These are phyloP conservation scores for Leccinum olivaceopallidum DNA, from an alignment of 768 basidiomycete species.

Conservation along the genomic window DNA sequence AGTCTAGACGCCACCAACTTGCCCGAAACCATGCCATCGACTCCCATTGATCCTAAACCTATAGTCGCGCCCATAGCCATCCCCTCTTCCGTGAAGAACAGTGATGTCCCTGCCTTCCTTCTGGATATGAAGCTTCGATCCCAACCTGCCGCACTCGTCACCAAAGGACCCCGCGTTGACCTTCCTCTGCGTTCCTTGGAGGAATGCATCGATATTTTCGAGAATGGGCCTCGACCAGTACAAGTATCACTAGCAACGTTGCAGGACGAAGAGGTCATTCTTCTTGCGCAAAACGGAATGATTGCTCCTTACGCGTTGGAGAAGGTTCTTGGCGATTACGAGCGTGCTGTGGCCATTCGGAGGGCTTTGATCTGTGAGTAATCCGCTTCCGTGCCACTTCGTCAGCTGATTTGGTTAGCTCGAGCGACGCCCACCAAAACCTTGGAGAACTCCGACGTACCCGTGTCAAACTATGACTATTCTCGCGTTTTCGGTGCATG, in stretches of 20 bases:
- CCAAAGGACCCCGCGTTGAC: constrained; percentile 16
- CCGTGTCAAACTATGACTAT: constrained; percentile 88
- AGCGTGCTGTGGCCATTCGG: constrained; percentile 84
- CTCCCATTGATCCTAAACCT: constrained; percentile 10
- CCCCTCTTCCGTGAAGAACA: constrained; percentile 17
- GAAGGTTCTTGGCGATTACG: constrained; percentile 85
- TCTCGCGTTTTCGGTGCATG: constrained; percentile 92
- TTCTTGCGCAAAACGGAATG: constrained; percentile 88
- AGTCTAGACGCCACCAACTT: constrained; percentile 14
- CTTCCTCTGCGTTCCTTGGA: constrained; percentile 39
- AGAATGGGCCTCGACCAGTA: constrained; percentile 65
- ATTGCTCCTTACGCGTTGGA: constrained; percentile 94
- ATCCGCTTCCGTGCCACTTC: not conserved
- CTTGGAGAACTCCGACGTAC: constrained; percentile 79
- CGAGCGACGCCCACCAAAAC: constrained; percentile 56
- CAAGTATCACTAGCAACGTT: constrained; percentile 58
- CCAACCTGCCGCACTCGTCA: constrained; percentile 18
- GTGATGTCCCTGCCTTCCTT: constrained; percentile 30
- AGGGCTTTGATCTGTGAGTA: constrained; percentile 85
- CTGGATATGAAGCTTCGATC: constrained; percentile 37
- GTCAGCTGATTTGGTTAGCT: constrained; percentile 3
- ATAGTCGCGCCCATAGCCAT: constrained; percentile 30
- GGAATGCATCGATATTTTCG: constrained; percentile 71
- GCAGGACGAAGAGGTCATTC: constrained; percentile 89
- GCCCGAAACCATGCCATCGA: constrained; percentile 18